These are phyloP conservation scores for Mycena belliarum DNA, from an alignment of 768 basidiomycete genomes.

Conservation along the genomic window DNA sequence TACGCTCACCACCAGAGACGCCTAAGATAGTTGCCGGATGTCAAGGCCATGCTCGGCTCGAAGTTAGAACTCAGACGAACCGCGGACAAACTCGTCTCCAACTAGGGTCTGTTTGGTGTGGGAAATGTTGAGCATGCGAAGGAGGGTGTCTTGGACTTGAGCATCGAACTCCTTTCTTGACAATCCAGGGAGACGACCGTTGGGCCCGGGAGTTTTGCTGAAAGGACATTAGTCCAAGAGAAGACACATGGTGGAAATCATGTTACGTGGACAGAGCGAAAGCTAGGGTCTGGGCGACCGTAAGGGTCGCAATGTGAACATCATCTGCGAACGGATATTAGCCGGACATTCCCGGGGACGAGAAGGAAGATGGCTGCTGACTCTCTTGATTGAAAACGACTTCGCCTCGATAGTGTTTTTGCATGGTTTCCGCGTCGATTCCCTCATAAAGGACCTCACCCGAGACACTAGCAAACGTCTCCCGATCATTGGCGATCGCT, in stretches of 20 bases:
- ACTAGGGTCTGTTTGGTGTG: slow-evolving; percentile 81
- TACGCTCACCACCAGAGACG: slow-evolving; percentile 79
- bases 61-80: background rate
- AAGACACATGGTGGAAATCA: slow-evolving; percentile 11
- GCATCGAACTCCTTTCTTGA: slow-evolving; percentile 58
- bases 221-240: background rate
- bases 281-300: slow-evolving; percentile 73
- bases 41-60: background rate
- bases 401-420: slow-evolving; percentile 74
- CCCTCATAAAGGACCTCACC: slow-evolving; percentile 86
- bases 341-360: background rate
- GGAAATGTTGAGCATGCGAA: slow-evolving; percentile 81
- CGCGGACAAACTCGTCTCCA: slow-evolving; percentile 85
- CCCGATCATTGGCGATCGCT: slow-evolving; percentile 74
- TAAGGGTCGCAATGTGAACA: slow-evolving; percentile 79
- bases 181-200: slow-evolving; percentile 69
- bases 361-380: slow-evolving; percentile 23
- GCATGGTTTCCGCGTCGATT: slow-evolving; percentile 74
- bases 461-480: slow-evolving; percentile 58
- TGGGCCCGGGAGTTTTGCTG: slow-evolving; percentile 71
- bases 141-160: slow-evolving; percentile 59
- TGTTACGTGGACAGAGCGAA: slow-evolving; percentile 64
- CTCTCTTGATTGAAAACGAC: slow-evolving; percentile 80
- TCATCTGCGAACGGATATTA: slow-evolving; percentile 52
- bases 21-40: slow-evolving; percentile 24